Base-by-base conservation (phyloP, 192 early-diverging fungal genomes). In the Backusella australiensis region DNA sequence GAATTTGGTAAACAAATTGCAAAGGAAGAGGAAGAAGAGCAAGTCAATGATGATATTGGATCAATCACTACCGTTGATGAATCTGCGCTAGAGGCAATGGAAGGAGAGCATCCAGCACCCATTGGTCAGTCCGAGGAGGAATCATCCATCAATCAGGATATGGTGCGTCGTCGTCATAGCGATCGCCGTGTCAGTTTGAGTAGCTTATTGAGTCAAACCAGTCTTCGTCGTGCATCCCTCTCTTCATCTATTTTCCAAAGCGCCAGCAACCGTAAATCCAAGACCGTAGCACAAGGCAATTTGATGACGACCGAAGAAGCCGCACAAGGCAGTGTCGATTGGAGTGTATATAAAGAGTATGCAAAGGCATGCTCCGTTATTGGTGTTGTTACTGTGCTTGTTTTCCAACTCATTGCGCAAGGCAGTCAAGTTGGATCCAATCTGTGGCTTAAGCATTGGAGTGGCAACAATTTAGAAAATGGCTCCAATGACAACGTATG, bases 301-400 rank as follows among this genome's bases (percentile, higher is more conserved):
- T 80, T 98, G 34, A 96, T 94, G 75, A 83, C 88, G 0, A 89
- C 89, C 8, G 97, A 99, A 84, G 91, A 94, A 67, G 91, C 88
- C 74, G 92, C 90, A 35, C 89, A 93, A 73, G 97, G 97, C 17
- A 89, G 86, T 23, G 96, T 99, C 4, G 84, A 89, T 53, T 90
- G 88, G 84, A 77, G 80, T 29, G 95, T 96, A 0, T 99, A 99
- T 75, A 74, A 77, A 26, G 85, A 91, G 1, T 99, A 99, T 79
- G 86, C 90, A 49, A 86, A 91, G 69, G 90, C 94, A 0, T 97
- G 95, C 56, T 91, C 92, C 0, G 35, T 86, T 69, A 49, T 69
- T 26, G 85, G 81, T 36, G 89, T 95, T 4, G 65, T 76, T 49
- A 9, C 89, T 14, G 96, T 92, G 77, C 46, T 90, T 7, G 3